Percentiles rank a stretch among this genome's conserved stretches.
Conservation (phyloP, 2,329 filamentous ascomycete genomes). For the Colletotrichum plurivorum region DNA sequence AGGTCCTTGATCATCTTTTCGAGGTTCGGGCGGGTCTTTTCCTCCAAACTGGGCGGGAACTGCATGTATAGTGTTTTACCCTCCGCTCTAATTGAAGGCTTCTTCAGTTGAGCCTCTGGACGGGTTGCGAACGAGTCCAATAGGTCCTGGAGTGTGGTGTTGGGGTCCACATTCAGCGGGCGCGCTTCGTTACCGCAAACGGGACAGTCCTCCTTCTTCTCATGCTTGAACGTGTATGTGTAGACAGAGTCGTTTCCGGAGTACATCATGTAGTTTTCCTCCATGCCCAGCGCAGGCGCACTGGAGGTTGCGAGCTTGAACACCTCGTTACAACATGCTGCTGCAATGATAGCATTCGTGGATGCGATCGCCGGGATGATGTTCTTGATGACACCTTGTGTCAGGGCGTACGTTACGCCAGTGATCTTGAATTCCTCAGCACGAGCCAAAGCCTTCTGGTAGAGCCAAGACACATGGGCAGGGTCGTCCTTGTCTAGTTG, state of each 20-base stretch:
- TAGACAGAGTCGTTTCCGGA: constrained; percentile 96
- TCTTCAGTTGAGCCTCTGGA: constrained; percentile 94
- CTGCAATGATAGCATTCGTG: constrained; percentile 96
- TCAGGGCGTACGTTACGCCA: constrained; percentile 95
- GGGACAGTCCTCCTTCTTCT: constrained; percentile 94
- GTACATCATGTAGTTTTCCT: constrained; percentile 99
- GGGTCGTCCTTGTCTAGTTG: constrained; percentile 95
- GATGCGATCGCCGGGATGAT: constrained; percentile 99
- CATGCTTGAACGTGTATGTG: constrained; percentile 96
- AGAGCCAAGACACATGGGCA: constrained; percentile 98
- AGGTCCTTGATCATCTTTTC: constrained; percentile 83
- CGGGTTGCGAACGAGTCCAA: constrained; percentile 86
- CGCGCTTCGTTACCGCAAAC: constrained; percentile 90
- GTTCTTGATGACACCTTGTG: constrained; percentile 98
- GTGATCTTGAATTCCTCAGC: constrained; percentile 90
- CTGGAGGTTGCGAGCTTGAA: constrained; percentile 91
- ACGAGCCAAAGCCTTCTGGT: constrained; percentile 84
- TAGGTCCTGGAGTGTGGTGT: constrained; percentile 84
- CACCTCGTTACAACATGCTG: constrained; percentile 95
- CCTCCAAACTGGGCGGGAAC: constrained; percentile 83
- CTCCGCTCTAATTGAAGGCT: constrained; percentile 85
- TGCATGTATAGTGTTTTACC: constrained; percentile 93
- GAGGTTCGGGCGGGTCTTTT: constrained; percentile 87
- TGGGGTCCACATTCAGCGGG: constrained; percentile 78
- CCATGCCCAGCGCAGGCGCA: constrained; percentile 83